Conservation (phyloP, 805 yeast genomes). For the Maudiozyma turicensis region DNA sequence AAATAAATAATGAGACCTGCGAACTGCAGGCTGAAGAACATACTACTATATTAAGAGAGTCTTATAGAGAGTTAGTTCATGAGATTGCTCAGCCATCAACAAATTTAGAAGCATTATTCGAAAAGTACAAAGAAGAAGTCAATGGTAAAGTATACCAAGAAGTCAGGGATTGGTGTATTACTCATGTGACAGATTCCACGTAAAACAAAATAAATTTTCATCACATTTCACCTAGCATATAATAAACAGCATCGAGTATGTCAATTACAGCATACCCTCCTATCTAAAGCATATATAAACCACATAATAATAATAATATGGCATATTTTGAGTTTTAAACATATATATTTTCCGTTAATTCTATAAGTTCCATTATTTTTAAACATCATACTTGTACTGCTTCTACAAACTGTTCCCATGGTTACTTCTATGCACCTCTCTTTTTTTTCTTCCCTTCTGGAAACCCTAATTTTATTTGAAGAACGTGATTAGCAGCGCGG, state of each 20-base stretch:
- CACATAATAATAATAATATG: too few relatives aligned
- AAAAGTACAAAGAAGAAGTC: slow-evolving; percentile 12
- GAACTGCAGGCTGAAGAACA: slow-evolving; percentile 8
- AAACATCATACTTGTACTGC: too few relatives aligned
- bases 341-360: too few relatives aligned
- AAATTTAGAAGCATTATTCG: slow-evolving; percentile 18
- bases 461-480: too few relatives aligned
- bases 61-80: slow-evolving; percentile 15
- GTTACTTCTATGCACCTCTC: too few relatives aligned
- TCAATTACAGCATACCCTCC: too few relatives aligned
- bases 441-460: too few relatives aligned
- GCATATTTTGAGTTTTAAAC: too few relatives aligned
- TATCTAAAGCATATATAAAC: too few relatives aligned
- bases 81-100: slow-evolving; percentile 26
- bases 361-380: too few relatives aligned
- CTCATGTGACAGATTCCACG: background rate
- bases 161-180: slow-evolving; percentile 14
- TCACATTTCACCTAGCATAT: background rate
- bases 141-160: slow-evolving; percentile 12
- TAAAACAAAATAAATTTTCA: background rate
- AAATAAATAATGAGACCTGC: slow-evolving; percentile 29
- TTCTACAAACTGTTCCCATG: too few relatives aligned
- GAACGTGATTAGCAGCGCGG: too few relatives aligned
- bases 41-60: slow-evolving; percentile 11
- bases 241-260: background rate